These are phyloP conservation scores for Arbutus unedo DNA, from an alignment of 148 eudicot genomes.

Conservation along the genomic window DNA sequence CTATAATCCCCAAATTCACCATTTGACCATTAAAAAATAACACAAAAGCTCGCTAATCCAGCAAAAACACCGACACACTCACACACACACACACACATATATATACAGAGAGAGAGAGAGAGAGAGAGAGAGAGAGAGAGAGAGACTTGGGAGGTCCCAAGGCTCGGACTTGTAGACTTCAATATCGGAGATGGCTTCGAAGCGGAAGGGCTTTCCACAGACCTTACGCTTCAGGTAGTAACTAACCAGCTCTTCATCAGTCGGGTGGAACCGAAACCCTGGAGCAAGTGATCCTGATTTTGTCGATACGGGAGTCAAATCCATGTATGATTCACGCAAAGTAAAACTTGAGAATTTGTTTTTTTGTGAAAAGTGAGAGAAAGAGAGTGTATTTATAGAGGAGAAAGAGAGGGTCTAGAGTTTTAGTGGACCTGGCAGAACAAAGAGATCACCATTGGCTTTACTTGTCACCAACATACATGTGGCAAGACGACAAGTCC, in stretches of 20 bases:
- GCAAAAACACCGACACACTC: neutral
- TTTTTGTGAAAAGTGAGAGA: neutral
- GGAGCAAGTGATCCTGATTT: constrained; percentile 46
- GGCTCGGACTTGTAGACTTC: constrained; percentile 78
- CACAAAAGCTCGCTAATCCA: too few relatives aligned
- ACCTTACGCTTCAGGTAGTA: constrained; percentile 69
- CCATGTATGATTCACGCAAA: neutral
- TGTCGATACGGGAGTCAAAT: constrained; percentile 4
- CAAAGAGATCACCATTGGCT: neutral
- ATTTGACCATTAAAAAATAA: neutral
- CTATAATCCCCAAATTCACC: constrained; percentile 27
- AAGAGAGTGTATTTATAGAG: neutral
- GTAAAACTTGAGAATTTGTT: neutral
- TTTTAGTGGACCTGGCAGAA: neutral
- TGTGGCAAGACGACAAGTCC: neutral
- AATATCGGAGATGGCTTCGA: constrained; percentile 66
- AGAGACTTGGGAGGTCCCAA: constrained; percentile 71
- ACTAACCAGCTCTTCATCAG: constrained; percentile 72
- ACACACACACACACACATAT: neutral
- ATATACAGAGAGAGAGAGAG: too few relatives aligned
- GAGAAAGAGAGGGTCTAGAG: constrained; percentile 12
- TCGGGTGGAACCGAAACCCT: constrained; percentile 81
- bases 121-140: neutral
- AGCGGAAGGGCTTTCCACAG: constrained; percentile 47
- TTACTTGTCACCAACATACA: neutral